Evolutionary conservation across 1,139 yeast species (phyloP).

Genomic region (Yamadazyma mexicana): DNA sequence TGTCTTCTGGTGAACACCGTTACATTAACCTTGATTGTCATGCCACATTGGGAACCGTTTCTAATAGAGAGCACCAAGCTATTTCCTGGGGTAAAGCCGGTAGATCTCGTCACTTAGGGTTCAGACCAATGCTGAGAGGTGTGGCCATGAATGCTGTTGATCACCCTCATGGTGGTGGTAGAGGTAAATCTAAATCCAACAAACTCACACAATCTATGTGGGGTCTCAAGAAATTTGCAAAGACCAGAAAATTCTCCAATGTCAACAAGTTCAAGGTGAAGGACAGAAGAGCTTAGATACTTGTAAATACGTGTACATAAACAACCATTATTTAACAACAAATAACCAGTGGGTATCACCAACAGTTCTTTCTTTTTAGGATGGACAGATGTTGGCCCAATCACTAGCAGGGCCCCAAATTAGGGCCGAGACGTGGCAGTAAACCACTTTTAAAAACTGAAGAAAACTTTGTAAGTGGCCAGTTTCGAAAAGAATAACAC

Average conservation of each 20-base stretch:
- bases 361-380: too few species aligned
- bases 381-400: slow-evolving; percentile 6
- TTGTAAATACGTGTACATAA: slow-evolving; percentile 14
- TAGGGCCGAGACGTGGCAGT: slow-evolving; percentile 18
- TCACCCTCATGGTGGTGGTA: slow-evolving; percentile 99
- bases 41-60: slow-evolving; percentile 92
- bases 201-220: slow-evolving; percentile 93
- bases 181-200: slow-evolving; percentile 98
- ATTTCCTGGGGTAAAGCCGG: slow-evolving; percentile 96
- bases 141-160: slow-evolving; percentile 97
- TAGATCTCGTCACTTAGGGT: slow-evolving; percentile 87
- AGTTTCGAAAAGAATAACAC: slow-evolving; percentile 16
- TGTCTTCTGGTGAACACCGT: slow-evolving; percentile 93
- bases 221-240: slow-evolving; percentile 95
- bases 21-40: slow-evolving; percentile 82
- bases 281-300: slow-evolving; percentile 60
- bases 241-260: slow-evolving; percentile 89
- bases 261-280: slow-evolving; percentile 80
- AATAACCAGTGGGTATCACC: too few species aligned
- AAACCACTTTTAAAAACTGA: slow-evolving; percentile 10
- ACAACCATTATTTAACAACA: too few species aligned
- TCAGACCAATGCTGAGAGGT: slow-evolving; percentile 96
- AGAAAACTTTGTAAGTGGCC: slow-evolving; percentile 18
- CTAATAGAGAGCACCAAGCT: slow-evolving; percentile 93
- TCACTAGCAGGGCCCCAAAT: slow-evolving; percentile 6